phyloP scores from a whole-genome alignment of 306 rosid genomes.

The Glycine tomentella region DNA sequence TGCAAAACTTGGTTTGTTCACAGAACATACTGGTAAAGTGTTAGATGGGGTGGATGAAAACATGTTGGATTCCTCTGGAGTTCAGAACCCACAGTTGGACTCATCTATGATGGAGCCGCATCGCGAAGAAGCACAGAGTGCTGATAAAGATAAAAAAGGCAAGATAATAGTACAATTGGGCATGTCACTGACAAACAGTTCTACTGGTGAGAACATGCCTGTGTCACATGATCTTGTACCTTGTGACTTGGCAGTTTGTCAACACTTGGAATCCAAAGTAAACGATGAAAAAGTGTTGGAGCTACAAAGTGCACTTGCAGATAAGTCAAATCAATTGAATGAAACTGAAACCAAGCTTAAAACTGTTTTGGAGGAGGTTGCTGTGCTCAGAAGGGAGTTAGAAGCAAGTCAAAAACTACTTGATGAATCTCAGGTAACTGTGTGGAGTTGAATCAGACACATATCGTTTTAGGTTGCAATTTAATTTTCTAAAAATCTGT shows the following conservation, averaged over 20 bases:
- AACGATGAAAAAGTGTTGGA: conserved; percentile 65
- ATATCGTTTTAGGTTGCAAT: conserved; percentile 7
- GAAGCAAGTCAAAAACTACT: conserved; percentile 85
- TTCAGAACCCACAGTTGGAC: conserved; percentile 76
- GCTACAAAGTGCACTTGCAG: conserved; percentile 68
- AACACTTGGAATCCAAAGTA: conserved; percentile 64
- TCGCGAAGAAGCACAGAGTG: conserved; percentile 66
- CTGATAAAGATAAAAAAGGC: conserved; percentile 70
- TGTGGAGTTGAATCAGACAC: conserved; percentile 20
- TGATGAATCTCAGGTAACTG: conserved; percentile 95
- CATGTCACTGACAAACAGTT: conserved; percentile 88
- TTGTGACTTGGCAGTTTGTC: conserved; percentile 59
- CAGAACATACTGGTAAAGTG: conserved; percentile 64
- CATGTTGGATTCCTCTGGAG: conserved; percentile 91
- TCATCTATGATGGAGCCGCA: conserved; percentile 89
- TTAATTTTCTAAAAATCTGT: conserved; percentile 12
- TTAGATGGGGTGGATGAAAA: conserved; percentile 85
- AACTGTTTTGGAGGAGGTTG: conserved; percentile 74
- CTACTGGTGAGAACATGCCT: conserved; percentile 96
- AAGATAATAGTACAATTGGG: conserved; percentile 73
- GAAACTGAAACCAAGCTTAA: conserved; percentile 76
- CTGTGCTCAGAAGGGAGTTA: conserved; percentile 69
- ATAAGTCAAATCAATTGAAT: conserved; percentile 70
- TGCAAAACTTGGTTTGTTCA: conserved; percentile 73
- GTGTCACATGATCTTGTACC: conserved; percentile 64